Conservation (phyloP, 2,329 filamentous ascomycete genomes). For the Colletotrichum lindemuthianum region DNA sequence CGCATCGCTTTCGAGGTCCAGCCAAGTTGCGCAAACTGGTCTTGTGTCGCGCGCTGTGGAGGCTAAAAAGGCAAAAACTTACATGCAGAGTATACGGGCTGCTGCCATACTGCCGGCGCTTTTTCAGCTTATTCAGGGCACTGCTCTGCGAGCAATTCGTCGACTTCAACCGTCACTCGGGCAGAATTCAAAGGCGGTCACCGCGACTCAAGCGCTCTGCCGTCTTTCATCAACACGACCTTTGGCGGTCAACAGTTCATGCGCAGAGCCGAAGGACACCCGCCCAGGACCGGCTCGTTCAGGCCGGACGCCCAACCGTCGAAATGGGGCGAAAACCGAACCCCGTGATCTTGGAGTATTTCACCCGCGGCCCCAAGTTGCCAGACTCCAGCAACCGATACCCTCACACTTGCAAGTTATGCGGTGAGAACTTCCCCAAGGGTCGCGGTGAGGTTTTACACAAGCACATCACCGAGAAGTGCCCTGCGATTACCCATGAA, state of each 20-base stretch:
- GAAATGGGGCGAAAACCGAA: slow-evolving; percentile 85
- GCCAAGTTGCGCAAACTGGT: slow-evolving; percentile 11
- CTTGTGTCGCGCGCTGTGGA: slow-evolving; percentile 18
- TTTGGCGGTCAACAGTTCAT: slow-evolving; percentile 13
- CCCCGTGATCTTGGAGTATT: slow-evolving; percentile 86
- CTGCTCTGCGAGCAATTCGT: slow-evolving; percentile 28
- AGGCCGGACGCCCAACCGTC: slow-evolving; percentile 39
- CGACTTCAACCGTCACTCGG: slow-evolving; percentile 5
- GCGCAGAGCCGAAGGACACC: background rate
- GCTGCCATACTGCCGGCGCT: background rate
- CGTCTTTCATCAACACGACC: slow-evolving; percentile 14
- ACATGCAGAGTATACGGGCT: slow-evolving; percentile 9
- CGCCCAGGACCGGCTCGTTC: background rate
- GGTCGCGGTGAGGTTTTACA: slow-evolving; percentile 86
- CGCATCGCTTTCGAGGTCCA: slow-evolving; percentile 29
- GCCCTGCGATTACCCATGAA: slow-evolving; percentile 78
- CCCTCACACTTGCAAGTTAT: slow-evolving; percentile 88
- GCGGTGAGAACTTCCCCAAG: slow-evolving; percentile 89
- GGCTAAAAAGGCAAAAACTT: slow-evolving; percentile 30
- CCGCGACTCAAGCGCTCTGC: slow-evolving; percentile 17
- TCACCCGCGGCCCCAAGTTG: slow-evolving; percentile 86
- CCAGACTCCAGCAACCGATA: slow-evolving; percentile 92
- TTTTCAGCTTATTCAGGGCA: background rate
- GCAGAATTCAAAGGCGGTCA: slow-evolving; percentile 35
- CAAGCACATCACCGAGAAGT: slow-evolving; percentile 86